A percentile compares a stretch with the other conserved stretches of the same genome.
Conservation (phyloP, 1,284 basidiomycete genomes). For the Chalciporus sp. region DNA sequence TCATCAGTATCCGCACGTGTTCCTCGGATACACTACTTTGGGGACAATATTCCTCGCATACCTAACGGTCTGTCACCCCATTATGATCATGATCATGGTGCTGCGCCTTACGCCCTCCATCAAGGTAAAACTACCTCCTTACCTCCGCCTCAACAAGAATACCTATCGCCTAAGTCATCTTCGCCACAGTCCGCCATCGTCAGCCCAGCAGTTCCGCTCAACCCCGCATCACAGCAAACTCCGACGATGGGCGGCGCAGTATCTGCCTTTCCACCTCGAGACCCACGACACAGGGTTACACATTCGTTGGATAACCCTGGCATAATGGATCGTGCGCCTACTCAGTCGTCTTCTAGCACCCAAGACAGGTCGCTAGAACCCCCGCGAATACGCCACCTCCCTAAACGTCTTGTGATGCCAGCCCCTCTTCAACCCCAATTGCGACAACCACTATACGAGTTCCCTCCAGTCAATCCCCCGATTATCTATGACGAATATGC, state of each 20-base stretch:
- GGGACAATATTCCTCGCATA: conserved; percentile 9
- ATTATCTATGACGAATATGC: conserved; percentile 8
- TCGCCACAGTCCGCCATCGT: conserved; percentile 12
- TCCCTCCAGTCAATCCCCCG: conserved; percentile 1
- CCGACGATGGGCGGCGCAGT: conserved; percentile 2
- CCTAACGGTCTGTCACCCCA: conserved; percentile 5
- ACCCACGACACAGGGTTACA: conserved; percentile 11
- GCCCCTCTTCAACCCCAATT: conserved; percentile 47
- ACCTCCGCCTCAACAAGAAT: conserved; percentile 28
- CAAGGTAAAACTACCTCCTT: conserved; percentile 15
- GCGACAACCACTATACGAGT: conserved; percentile 7
- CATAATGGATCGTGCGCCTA: background rate
- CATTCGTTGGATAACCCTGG: conserved; percentile 14
- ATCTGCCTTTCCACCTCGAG: background rate
- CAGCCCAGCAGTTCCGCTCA: conserved; percentile 3
- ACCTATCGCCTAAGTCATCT: conserved; percentile 7
- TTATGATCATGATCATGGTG: conserved; percentile 9
- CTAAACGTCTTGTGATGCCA: conserved; percentile 69
- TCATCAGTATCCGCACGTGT: conserved; percentile 3
- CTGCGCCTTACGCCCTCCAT: conserved; percentile 15
- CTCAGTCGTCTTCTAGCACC: conserved; percentile 6
- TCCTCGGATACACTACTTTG: conserved; percentile 16
- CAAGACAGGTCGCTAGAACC: conserved; percentile 23
- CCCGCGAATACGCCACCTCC: conserved; percentile 47
- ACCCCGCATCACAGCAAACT: conserved; percentile 2